A percentile compares a stretch with the other conserved stretches of the same genome.
These are phyloP conservation scores for Psilocybe tampanensis DNA, from an alignment of 768 basidiomycete genomes.

Conservation along the genomic window DNA sequence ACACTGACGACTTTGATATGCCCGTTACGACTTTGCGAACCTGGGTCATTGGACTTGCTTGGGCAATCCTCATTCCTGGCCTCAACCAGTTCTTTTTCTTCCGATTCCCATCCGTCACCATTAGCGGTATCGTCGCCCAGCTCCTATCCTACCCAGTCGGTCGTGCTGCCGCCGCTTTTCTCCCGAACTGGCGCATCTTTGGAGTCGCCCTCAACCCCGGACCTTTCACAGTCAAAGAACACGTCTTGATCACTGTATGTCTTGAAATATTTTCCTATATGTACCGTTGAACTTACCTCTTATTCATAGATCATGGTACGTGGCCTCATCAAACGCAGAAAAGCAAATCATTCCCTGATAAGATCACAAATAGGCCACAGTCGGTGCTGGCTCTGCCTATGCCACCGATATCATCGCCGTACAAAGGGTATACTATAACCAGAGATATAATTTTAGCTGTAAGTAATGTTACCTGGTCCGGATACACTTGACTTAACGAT, in stretches of 20 bases:
- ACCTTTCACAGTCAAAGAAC: slow-evolving; percentile 77
- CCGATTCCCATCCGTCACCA: slow-evolving; percentile 42
- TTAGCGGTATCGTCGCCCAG: slow-evolving; percentile 62
- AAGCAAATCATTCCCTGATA: not conserved
- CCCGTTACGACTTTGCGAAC: slow-evolving; percentile 52
- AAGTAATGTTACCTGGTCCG: slow-evolving; percentile 16
- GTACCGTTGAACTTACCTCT: not conserved
- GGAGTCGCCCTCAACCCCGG: slow-evolving; percentile 73
- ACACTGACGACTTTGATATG: slow-evolving; percentile 64
- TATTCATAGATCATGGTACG: slow-evolving; percentile 35
- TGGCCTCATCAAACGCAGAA: slow-evolving; percentile 17
- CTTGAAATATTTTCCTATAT: not conserved
- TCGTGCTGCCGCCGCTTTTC: slow-evolving; percentile 49
- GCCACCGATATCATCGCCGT: slow-evolving; percentile 74
- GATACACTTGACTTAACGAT: not conserved
- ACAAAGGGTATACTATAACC: slow-evolving; percentile 66
- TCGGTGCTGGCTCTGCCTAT: slow-evolving; percentile 64
- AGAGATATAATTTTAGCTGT: slow-evolving; percentile 63
- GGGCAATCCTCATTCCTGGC: slow-evolving; percentile 58
- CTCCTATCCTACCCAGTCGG: slow-evolving; percentile 74
- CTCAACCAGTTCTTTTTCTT: slow-evolving; percentile 61
- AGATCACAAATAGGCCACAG: slow-evolving; percentile 46
- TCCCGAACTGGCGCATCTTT: slow-evolving; percentile 59
- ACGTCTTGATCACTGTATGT: slow-evolving; percentile 59
- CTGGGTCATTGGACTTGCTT: slow-evolving; percentile 56